A percentile compares a stretch with the other conserved stretches of the same genome.
phyloP scores from a whole-genome alignment of 768 basidiomycete genomes.

The Naganishia onofrii region DNA sequence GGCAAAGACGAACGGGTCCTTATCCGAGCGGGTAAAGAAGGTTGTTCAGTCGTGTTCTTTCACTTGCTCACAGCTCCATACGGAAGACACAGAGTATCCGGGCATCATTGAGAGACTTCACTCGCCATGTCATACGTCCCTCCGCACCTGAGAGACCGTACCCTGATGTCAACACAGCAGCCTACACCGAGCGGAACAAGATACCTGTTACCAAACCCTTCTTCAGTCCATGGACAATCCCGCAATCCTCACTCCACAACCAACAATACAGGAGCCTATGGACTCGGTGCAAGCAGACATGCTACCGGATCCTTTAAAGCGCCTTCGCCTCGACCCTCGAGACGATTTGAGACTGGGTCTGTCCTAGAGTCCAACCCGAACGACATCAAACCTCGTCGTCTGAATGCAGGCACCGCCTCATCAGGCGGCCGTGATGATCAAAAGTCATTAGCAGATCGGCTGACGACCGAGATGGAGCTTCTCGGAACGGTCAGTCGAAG shows the following conservation, averaged over 20 bases:
- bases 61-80: too few species aligned
- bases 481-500: conserved; percentile 46
- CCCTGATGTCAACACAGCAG: neutral
- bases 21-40: too few species aligned
- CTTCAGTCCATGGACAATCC: too few species aligned
- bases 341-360: neutral
- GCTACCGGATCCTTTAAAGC: neutral
- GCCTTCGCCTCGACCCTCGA: neutral
- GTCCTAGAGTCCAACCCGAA: conserved; percentile 13
- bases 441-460: neutral
- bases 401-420: too few species aligned
- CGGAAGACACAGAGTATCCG: too few species aligned
- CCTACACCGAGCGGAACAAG: neutral
- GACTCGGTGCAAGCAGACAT: conserved; percentile 12
- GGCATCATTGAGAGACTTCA: too few species aligned
- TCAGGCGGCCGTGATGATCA: neutral
- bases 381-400: neutral
- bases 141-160: neutral
- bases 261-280: neutral
- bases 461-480: conserved; percentile 43
- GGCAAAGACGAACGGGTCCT: neutral
- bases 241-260: neutral
- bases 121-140: conserved; percentile 11
- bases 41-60: too few species aligned
- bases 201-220: neutral